These are phyloP conservation scores for Saturnispora dispora DNA, from an alignment of 805 yeast species.

Conservation along the genomic window DNA sequence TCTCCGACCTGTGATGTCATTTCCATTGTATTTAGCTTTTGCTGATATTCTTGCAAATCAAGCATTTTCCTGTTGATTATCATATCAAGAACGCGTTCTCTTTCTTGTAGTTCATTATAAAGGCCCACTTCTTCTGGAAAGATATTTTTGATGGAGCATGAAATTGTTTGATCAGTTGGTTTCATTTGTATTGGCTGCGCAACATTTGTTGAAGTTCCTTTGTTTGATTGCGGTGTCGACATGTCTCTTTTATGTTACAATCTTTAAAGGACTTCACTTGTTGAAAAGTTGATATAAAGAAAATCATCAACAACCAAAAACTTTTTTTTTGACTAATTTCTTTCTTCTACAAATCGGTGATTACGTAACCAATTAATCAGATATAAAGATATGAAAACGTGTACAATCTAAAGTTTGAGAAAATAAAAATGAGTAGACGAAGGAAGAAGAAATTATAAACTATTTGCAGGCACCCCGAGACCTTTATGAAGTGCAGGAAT, in stretches of 20 bases:
- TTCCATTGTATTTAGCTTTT: constrained; percentile 23
- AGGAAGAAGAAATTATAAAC: neutral
- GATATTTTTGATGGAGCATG: constrained; percentile 21
- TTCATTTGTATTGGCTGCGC: constrained; percentile 21
- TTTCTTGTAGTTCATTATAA: constrained; percentile 62
- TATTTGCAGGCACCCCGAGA: neutral
- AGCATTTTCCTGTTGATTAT: constrained; percentile 73
- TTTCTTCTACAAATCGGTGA: neutral
- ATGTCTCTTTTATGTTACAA: neutral
- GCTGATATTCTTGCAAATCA: constrained; percentile 67
- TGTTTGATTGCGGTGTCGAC: constrained; percentile 1
- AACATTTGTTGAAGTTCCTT: constrained; percentile 11
- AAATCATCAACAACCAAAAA: neutral
- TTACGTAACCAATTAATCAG: no score
- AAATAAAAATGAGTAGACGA: neutral
- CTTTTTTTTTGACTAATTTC: neutral
- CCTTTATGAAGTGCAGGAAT: constrained; percentile 28
- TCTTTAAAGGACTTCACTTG: neutral
- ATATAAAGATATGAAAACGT: neutral
- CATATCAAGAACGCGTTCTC: constrained; percentile 78
- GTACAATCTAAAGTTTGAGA: neutral
- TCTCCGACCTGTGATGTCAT: constrained; percentile 33
- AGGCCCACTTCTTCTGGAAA: constrained; percentile 47
- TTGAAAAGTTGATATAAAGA: neutral
- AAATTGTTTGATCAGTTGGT: constrained; percentile 29